A percentile compares a stretch with the other conserved stretches of the same genome.
These are phyloP conservation scores for Neophaeococcomyces mojaviensis DNA, from an alignment of 2,329 filamentous ascomycete genomes.

Conservation along the genomic window DNA sequence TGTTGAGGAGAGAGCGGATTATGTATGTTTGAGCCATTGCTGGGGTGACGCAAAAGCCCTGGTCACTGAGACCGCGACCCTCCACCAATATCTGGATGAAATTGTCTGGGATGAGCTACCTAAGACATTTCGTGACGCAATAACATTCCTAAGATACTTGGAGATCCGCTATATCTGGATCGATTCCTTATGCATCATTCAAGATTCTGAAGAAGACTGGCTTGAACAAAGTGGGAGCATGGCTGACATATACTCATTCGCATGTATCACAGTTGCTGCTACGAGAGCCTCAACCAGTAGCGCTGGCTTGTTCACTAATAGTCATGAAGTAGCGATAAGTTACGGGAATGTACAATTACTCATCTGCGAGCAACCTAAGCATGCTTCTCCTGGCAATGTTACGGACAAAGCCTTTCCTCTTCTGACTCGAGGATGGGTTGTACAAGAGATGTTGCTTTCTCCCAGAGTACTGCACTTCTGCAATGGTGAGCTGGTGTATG, in stretches of 20 bases:
- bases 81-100: background rate
- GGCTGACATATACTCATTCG: constrained; percentile 14
- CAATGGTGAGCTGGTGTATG: too few relatives aligned
- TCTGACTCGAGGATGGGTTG: constrained; percentile 11
- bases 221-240: constrained; percentile 8
- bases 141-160: constrained; percentile 22
- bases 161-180: constrained; percentile 27
- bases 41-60: too few relatives aligned
- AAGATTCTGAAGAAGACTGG: constrained; percentile 25
- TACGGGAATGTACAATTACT: too few relatives aligned
- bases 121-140: constrained; percentile 23
- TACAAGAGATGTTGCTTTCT: constrained; percentile 14
- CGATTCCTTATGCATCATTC: constrained; percentile 28
- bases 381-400: too few relatives aligned
- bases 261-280: constrained; percentile 13
- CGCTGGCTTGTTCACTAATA: background rate
- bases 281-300: constrained; percentile 3
- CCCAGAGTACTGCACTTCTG: constrained; percentile 12
- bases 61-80: too few relatives aligned
- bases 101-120: constrained; percentile 3
- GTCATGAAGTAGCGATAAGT: too few relatives aligned
- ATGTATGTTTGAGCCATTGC: background rate
- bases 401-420: too few relatives aligned
- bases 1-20: background rate
- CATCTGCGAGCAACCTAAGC: too few relatives aligned